phyloP scores from a whole-genome alignment of 768 basidiomycete genomes.

The Naganishia vaughanmartiniae region DNA sequence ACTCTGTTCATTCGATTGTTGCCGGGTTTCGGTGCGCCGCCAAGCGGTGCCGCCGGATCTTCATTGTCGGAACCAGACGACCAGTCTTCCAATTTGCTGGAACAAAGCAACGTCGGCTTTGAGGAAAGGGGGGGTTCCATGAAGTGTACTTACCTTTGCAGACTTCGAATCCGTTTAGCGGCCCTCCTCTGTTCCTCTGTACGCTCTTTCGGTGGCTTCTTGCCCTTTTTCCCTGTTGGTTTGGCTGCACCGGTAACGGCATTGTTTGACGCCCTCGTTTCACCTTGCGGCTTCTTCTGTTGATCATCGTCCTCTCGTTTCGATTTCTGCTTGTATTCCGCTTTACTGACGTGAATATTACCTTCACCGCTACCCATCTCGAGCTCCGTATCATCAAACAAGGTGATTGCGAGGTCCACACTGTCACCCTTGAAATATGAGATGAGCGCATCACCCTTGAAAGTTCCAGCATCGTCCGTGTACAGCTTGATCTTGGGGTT shows the following conservation, averaged over 20 bases:
- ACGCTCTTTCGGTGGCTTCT: conserved; percentile 40
- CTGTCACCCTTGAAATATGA: conserved; percentile 97
- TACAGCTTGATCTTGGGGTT: conserved; percentile 95
- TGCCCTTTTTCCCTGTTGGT: conserved; percentile 62
- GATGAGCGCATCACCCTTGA: conserved; percentile 91
- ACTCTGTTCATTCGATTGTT: conserved; percentile 61
- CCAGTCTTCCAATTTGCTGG: conserved; percentile 89
- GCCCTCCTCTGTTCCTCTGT: conserved; percentile 49
- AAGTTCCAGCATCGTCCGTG: conserved; percentile 76
- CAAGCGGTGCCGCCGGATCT: conserved; percentile 40
- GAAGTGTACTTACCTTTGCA: conserved; percentile 59
- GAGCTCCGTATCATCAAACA: conserved; percentile 90
- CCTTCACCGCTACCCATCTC: conserved; percentile 70
- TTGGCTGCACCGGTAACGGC: conserved; percentile 41
- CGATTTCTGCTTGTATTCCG: conserved; percentile 41
- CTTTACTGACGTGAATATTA: conserved; percentile 49
- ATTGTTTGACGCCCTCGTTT: conserved; percentile 28
- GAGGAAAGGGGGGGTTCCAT: background rate
- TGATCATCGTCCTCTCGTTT: conserved; percentile 39
- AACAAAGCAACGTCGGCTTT: conserved; percentile 19
- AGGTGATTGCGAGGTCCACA: conserved; percentile 74
- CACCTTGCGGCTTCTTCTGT: conserved; percentile 62
- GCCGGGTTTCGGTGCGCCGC: conserved; percentile 52
- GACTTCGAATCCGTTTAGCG: conserved; percentile 47
- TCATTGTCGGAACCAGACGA: conserved; percentile 91